A percentile compares a stretch with the other conserved stretches of the same genome.
phyloP scores from a whole-genome alignment of 2,329 filamentous ascomycete genomes.

The Ceratocystis eucalypticola region DNA sequence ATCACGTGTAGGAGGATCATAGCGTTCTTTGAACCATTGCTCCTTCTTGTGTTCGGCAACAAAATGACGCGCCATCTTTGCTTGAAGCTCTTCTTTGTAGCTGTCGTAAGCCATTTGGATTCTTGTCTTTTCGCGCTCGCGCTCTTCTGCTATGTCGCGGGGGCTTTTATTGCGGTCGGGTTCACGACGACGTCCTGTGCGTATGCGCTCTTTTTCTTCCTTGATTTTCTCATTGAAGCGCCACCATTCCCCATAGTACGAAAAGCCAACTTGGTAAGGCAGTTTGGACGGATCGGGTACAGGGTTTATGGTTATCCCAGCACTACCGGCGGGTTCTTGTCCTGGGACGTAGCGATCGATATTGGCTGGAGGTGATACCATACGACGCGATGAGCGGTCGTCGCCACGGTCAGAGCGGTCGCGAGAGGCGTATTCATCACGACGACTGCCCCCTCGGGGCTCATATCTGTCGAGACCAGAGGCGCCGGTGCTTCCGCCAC shows the following conservation, averaged over 20 bases:
- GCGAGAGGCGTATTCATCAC: conserved; percentile 51
- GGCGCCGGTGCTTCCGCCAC: conserved; percentile 22
- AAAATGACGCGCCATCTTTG: conserved; percentile 75
- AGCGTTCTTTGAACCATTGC: conserved; percentile 96
- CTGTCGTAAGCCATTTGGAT: conserved; percentile 58
- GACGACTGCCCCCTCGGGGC: conserved; percentile 36
- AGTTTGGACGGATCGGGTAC: conserved; percentile 58
- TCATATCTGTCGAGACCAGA: conserved; percentile 58
- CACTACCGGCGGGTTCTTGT: conserved; percentile 38
- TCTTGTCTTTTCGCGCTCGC: conserved; percentile 63
- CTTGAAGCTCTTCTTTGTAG: conserved; percentile 56
- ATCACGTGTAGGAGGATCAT: conserved; percentile 70
- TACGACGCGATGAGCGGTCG: conserved; percentile 39
- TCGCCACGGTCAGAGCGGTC: conserved; percentile 39
- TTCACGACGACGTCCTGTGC: conserved; percentile 55
- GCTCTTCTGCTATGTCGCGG: conserved; percentile 56
- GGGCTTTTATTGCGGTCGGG: conserved; percentile 49
- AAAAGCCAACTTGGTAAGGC: conserved; percentile 71
- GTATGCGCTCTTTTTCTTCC: conserved; percentile 60
- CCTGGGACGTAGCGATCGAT: conserved; percentile 80
- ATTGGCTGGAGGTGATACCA: conserved; percentile 51
- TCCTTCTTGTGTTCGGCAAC: conserved; percentile 87
- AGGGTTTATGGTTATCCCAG: conserved; percentile 44
- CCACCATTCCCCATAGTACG: conserved; percentile 81
- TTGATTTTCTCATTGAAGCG: conserved; percentile 69